Base-by-base conservation (phyloP, 2,329 filamentous ascomycete species). In the Metarhizium brunneum region DNA sequence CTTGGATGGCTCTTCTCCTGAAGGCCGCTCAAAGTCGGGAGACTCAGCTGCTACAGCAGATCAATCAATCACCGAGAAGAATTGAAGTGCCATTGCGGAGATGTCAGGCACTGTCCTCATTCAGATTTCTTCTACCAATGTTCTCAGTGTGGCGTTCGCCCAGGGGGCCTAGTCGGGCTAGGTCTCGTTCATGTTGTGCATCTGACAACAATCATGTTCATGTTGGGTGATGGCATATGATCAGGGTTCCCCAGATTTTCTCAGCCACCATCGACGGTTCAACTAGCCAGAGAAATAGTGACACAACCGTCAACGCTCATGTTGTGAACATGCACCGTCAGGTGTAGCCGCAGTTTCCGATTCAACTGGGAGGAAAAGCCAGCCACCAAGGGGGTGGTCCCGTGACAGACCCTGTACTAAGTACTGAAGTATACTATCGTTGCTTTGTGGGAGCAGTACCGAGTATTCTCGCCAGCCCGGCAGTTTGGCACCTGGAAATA, bases 241-340 rank as follows among this genome's bases (percentile, higher is more conserved):
- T 56, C 55, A 56, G 55, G 55, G 32, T 56, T 54, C 55, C 50
- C 51, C 55, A 32, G 55, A 54, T 52, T 52, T 16, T 56, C 20
- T 25, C 36, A 53, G 55, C 47, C 47, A 56, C 54, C 20, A 42
- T 42, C 43, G 30, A 50, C 48, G 29, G 48, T 20, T 14, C 49
- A 14, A 14, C 40, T 42, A 6, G 6, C 32, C 38, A 40, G 14
- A 3, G 13, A 16, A 40, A 16, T 40, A 16, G 38, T 16, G 11
- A 40, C 38, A 40, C 38, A 14, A 16, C 5, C 38, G 13, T 16
- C 38, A 13, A 40, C 14, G 14, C 38, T 40, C n/a, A 11, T 11
- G 7, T 8, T 35, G 32, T 11, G 32, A 11, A 11, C 32, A 2
- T 11, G 11, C 13, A 40, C 38, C 11, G 38, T 40, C 38, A 40